phyloP scores from a whole-genome alignment of 2,329 filamentous ascomycete species.

The Apiospora pterosperma region DNA sequence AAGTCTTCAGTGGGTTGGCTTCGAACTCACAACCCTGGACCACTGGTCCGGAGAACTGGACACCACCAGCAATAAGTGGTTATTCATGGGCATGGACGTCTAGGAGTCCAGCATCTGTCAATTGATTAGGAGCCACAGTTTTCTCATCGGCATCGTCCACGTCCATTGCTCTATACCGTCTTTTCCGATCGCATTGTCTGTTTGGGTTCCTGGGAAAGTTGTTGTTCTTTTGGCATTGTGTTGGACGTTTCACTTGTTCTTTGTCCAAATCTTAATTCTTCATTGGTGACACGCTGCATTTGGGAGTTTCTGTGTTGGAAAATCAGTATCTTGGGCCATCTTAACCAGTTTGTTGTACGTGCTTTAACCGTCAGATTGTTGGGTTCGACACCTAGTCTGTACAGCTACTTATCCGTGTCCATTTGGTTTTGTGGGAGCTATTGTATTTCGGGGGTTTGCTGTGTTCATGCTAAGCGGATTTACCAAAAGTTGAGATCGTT shows the following conservation, averaged over 20 bases:
- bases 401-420: background rate
- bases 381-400: background rate
- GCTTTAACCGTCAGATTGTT: background rate
- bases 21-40: conserved; percentile 77
- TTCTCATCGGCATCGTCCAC: conserved; percentile 6
- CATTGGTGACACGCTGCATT: background rate
- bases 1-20: conserved; percentile 91
- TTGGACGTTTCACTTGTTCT: background rate
- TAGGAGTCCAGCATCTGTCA: conserved; percentile 31
- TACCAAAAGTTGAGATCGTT: background rate
- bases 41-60: conserved; percentile 65
- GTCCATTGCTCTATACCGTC: conserved; percentile 1
- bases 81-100: conserved; percentile 86
- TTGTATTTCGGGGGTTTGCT: background rate
- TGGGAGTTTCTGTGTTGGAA: background rate
- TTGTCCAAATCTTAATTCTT: background rate
- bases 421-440: background rate
- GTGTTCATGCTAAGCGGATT: background rate
- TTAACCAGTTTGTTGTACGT: background rate
- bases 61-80: conserved; percentile 73
- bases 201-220: background rate
- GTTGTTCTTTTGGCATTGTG: background rate
- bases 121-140: conserved; percentile 5
- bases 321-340: background rate
- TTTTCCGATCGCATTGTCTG: background rate